Base-by-base conservation (phyloP, 2,329 filamentous ascomycete species). In the Alternaria triticimaculans region DNA sequence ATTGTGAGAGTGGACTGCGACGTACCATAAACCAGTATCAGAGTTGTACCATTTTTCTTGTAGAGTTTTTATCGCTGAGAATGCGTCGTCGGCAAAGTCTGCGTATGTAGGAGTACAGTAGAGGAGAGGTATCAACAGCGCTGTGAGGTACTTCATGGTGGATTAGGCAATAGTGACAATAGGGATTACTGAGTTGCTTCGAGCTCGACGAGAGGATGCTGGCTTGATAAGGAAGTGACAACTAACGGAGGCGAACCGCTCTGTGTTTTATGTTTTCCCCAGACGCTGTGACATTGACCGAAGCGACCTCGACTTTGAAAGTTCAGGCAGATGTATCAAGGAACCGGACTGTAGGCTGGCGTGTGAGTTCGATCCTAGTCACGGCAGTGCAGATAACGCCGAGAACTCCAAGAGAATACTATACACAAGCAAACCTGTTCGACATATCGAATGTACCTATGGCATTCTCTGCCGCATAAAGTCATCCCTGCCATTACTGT, bases 11-110 rank as follows among this genome's bases (percentile, higher is more conserved):
- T 56, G 12, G 37, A 18, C 18, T 5, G n/a, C 20, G 12, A 54
- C 71, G 58, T 73, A 78, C 76, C 76, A 80, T 45, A 79, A 63
- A 7, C 78, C 78, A 10, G 75, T 78, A 12, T 72, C 67, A 14
- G 67, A 65, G 30, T 73, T 72, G 61, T 80, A 80, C 70, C 70
- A 79, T 46, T 75, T 76, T 58, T 74, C 58, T 46, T 79, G 75
- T 3, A 79, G 58, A 11, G 67, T 66, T 51, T 73, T 74, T 49
- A 78, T 74, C 4, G 76, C 75, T 18, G 60, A 51, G 23, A 72
- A 62, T 2, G 76, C 73, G 60, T 78, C 69, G 26, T 72, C 67
- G 9, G 70, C 68, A 61, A 74, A 78, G 56, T 74, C 69, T 30
- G 72, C 73, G 44, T 58, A 46, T 5, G 54, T 62, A 51, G 45